Conservation (phyloP, 495 filamentous ascomycete genomes). For the Pseudoneurospora amorphoporcata region DNA sequence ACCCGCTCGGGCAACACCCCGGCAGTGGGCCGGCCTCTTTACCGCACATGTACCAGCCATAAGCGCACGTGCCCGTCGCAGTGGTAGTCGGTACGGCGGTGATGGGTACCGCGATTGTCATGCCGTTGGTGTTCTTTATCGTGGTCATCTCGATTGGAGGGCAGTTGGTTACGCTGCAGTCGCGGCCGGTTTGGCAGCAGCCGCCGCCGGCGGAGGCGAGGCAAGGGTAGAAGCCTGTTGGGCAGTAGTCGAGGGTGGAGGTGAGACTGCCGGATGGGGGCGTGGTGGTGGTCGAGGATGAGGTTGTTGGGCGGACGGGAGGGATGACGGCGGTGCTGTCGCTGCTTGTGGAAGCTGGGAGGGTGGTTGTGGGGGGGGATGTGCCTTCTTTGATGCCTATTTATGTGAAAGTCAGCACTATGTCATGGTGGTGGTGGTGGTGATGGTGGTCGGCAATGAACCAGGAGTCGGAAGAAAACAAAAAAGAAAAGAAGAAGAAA, state of each 20-base stretch:
- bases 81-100: constrained; percentile 23
- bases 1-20: constrained; percentile 75
- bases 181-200: constrained; percentile 64
- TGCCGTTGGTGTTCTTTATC: constrained; percentile 47
- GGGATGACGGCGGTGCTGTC: constrained; percentile 16
- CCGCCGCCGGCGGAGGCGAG: constrained; percentile 41
- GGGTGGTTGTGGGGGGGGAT: constrained; percentile 12
- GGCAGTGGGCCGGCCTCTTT: constrained; percentile 41
- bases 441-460: neutral
- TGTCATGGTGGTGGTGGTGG: constrained; percentile 11
- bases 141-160: constrained; percentile 48
- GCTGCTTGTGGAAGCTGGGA: constrained; percentile 14
- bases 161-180: constrained; percentile 53
- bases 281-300: constrained; percentile 4
- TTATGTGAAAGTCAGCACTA: constrained; percentile 23
- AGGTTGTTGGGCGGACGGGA: constrained; percentile 31
- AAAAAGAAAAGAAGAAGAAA: constrained; percentile 10
- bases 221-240: constrained; percentile 47
- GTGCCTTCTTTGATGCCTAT: constrained; percentile 24
- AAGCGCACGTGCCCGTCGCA: constrained; percentile 47
- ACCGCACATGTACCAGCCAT: constrained; percentile 67
- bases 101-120: constrained; percentile 57
- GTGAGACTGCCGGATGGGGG: constrained; percentile 10
- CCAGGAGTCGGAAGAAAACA: constrained; percentile 11
- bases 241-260: constrained; percentile 30